Evolutionary conservation across 306 rosid species (phyloP).

Genomic region (Quercus engelmannii): DNA sequence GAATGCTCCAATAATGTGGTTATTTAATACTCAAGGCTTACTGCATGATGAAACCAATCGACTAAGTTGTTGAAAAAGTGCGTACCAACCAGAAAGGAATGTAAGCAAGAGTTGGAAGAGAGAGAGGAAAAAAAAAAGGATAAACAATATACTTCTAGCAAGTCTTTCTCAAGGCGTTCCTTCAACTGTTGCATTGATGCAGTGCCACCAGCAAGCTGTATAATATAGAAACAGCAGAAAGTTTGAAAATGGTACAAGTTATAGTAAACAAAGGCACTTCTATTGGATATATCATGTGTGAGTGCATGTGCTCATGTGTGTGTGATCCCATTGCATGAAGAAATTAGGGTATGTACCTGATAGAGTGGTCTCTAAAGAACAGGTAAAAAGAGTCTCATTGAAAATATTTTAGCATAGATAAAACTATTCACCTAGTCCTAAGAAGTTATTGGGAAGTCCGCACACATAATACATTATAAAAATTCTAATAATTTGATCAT

Average conservation of each 20-base stretch:
- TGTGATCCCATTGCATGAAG: background rate
- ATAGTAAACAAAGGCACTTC: background rate
- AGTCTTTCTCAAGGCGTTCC: constrained; percentile 96
- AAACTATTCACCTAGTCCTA: background rate
- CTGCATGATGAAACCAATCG: background rate
- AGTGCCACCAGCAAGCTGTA: constrained; percentile 97
- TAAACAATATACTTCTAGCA: constrained; percentile 65
- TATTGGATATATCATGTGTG: background rate
- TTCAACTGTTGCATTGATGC: constrained; percentile 98
- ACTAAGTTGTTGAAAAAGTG: background rate
- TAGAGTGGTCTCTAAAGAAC: background rate
- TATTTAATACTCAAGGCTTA: background rate
- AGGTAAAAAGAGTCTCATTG: background rate
- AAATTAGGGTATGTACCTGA: background rate
- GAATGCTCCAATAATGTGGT: background rate
- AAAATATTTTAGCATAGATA: background rate
- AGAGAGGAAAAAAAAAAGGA: background rate
- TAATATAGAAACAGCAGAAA: constrained; percentile 14
- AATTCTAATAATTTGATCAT: background rate
- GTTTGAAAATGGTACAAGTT: background rate
- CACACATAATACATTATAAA: background rate
- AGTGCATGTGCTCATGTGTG: background rate
- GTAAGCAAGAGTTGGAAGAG: background rate
- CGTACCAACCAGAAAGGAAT: background rate
- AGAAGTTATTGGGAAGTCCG: background rate